Evolutionary conservation across 2,329 filamentous ascomycete genomes (phyloP).

Genomic region (Aspergillus sp.): DNA sequence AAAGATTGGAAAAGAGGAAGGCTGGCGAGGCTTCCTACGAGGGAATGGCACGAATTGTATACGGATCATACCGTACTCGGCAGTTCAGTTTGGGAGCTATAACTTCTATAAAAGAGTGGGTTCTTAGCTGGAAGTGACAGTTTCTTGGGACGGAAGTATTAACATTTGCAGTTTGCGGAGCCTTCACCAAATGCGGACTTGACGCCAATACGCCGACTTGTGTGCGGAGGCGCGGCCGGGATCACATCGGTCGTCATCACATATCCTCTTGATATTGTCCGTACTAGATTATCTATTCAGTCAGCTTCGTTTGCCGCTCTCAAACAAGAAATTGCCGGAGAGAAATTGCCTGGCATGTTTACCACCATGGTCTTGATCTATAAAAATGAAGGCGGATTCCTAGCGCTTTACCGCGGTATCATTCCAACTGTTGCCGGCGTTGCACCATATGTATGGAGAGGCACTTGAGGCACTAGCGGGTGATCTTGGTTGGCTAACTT

Average conservation of each 20-base stretch:
- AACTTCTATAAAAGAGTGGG: constrained; percentile 92
- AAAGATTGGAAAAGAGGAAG: constrained; percentile 98
- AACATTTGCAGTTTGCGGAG: constrained; percentile 66
- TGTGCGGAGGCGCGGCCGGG: constrained; percentile 89
- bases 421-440: constrained; percentile 92
- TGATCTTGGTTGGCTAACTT: constrained; percentile 16
- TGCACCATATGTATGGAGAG: constrained; percentile 72
- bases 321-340: constrained; percentile 55
- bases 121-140: constrained; percentile 13
- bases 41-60: constrained; percentile 99
- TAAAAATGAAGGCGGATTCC: constrained; percentile 79
- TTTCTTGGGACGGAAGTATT: constrained; percentile 10
- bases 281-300: constrained; percentile 92
- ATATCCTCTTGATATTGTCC: constrained; percentile 96
- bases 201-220: constrained; percentile 69
- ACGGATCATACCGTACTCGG: constrained; percentile 95
- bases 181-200: constrained; percentile 71
- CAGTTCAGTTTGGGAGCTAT: constrained; percentile 97
- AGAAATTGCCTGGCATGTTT: constrained; percentile 88
- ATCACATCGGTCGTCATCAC: constrained; percentile 94
- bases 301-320: constrained; percentile 90
- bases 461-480: background rate
- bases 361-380: constrained; percentile 80
- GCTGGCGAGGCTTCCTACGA: constrained; percentile 95
- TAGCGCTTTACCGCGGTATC: constrained; percentile 90